Conservation (phyloP, 768 basidiomycete genomes). For the Phlebiopsis flavidoalba region DNA sequence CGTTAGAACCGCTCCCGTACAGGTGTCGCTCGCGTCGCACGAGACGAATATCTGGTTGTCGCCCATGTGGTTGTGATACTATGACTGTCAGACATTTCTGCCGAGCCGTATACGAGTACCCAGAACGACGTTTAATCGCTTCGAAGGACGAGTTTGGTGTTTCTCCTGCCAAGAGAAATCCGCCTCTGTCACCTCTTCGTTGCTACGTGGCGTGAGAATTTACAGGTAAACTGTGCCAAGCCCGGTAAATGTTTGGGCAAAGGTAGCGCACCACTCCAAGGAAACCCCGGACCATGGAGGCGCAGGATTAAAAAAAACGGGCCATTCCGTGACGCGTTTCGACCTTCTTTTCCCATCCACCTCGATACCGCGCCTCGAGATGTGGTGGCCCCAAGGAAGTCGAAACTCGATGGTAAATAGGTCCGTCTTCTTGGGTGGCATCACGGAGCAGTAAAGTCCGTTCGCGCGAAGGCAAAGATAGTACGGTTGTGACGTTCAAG, state of each 20-base stretch:
- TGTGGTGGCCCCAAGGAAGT: constrained; percentile 29
- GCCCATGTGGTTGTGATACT: not conserved
- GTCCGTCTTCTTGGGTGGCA: constrained; percentile 33
- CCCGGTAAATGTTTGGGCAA: constrained; percentile 24
- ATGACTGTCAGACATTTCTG: constrained; percentile 14
- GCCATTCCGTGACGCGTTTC: constrained; percentile 26
- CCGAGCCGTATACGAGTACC: constrained; percentile 15
- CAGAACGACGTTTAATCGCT: constrained; percentile 17
- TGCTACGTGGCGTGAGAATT: constrained; percentile 15
- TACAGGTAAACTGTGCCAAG: constrained; percentile 19
- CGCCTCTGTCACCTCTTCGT: constrained; percentile 1
- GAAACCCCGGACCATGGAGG: constrained; percentile 22
- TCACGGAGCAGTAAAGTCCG: constrained; percentile 27
- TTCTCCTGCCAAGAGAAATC: constrained; percentile 12
- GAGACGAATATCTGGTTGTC: constrained; percentile 12
- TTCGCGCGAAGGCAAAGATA: constrained; percentile 23
- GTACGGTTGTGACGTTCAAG: constrained; percentile 8
- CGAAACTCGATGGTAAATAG: constrained; percentile 25
- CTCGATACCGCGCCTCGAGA: constrained; percentile 7
- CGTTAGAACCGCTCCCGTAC: constrained; percentile 23
- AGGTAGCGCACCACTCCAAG: constrained; percentile 27
- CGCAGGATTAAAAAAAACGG: constrained; percentile 2
- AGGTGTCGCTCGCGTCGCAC: constrained; percentile 20
- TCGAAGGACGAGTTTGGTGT: constrained; percentile 16
- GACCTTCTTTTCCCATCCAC: constrained; percentile 34